phyloP scores from a whole-genome alignment of 78 protist species.

The Guillardia theta region DNA sequence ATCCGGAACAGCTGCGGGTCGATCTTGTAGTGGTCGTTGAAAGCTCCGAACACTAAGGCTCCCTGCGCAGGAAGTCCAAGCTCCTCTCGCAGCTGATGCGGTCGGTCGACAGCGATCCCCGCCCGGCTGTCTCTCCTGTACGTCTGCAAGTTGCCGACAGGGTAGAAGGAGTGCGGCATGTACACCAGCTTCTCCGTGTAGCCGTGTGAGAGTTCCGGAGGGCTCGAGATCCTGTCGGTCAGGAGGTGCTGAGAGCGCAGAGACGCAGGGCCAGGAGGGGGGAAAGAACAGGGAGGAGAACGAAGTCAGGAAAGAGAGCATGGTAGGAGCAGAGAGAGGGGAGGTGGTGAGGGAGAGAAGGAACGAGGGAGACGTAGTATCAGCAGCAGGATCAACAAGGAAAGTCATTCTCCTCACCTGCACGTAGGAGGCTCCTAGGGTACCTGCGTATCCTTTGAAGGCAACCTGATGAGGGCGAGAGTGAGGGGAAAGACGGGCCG shows the following conservation, averaged over 20 bases:
- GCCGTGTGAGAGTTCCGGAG: neutral
- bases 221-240: neutral
- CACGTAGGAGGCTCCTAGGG: neutral
- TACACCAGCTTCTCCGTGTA: neutral
- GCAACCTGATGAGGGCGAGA: neutral
- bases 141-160: neutral
- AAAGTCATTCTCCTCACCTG: too few species aligned
- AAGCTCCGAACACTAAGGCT: neutral
- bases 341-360: too few species aligned
- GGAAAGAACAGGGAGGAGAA: too few species aligned
- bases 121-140: neutral
- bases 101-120: neutral
- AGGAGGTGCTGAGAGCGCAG: neutral
- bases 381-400: too few species aligned
- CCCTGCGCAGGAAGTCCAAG: neutral
- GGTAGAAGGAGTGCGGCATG: conserved; percentile 28
- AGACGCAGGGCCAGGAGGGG: too few species aligned
- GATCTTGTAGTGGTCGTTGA: conserved; percentile 34
- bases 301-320: too few species aligned
- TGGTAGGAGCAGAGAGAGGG: too few species aligned
- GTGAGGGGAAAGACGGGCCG: neutral
- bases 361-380: too few species aligned
- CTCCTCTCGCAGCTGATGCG: neutral
- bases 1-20: neutral
- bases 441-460: neutral